A percentile compares a stretch with the other conserved stretches of the same genome.
Conservation (phyloP, 2,329 filamentous ascomycete genomes). For the Fulvia fulva region DNA sequence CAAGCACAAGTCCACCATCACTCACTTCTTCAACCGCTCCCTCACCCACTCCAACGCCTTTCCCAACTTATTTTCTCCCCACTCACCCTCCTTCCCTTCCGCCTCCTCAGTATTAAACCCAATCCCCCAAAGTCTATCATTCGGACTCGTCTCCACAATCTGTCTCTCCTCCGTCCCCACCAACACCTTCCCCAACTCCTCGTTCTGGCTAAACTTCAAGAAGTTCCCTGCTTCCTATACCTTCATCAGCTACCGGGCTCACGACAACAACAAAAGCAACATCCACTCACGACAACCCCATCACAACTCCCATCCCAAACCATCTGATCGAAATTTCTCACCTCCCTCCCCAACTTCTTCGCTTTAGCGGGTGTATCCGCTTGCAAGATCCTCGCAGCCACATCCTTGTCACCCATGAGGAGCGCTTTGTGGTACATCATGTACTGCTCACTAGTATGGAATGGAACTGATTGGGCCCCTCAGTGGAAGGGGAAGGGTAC, state of each 20-base stretch:
- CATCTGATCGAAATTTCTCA: slow-evolving; percentile 31
- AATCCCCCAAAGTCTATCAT: slow-evolving; percentile 36
- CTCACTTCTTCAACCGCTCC: slow-evolving; percentile 14
- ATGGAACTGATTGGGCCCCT: slow-evolving; percentile 16
- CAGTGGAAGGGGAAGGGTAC: slow-evolving; percentile 22
- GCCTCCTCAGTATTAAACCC: slow-evolving; percentile 33
- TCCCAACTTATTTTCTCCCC: slow-evolving; percentile 35
- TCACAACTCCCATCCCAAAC: slow-evolving; percentile 30
- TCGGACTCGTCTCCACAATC: slow-evolving; percentile 36
- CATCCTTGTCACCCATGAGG: slow-evolving; percentile 29
- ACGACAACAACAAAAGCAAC: not conserved
- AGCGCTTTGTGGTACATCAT: slow-evolving; percentile 39
- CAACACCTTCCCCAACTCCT: slow-evolving; percentile 26
- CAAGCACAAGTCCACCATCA: not conserved
- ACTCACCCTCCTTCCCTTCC: slow-evolving; percentile 25
- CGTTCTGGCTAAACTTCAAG: slow-evolving; percentile 34
- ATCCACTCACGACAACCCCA: slow-evolving; percentile 22
- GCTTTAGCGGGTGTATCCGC: slow-evolving; percentile 24
- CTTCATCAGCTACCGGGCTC: not conserved
- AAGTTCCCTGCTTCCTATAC: slow-evolving; percentile 29
- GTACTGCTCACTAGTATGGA: slow-evolving; percentile 27
- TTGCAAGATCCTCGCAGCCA: slow-evolving; percentile 28
- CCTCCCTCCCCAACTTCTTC: slow-evolving; percentile 31
- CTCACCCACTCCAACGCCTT: slow-evolving; percentile 35
- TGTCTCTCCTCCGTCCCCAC: slow-evolving; percentile 31